These are phyloP conservation scores for Hemisphaericaspora xylanilytica DNA, from an alignment of 1,139 yeast species.

Conservation along the genomic window DNA sequence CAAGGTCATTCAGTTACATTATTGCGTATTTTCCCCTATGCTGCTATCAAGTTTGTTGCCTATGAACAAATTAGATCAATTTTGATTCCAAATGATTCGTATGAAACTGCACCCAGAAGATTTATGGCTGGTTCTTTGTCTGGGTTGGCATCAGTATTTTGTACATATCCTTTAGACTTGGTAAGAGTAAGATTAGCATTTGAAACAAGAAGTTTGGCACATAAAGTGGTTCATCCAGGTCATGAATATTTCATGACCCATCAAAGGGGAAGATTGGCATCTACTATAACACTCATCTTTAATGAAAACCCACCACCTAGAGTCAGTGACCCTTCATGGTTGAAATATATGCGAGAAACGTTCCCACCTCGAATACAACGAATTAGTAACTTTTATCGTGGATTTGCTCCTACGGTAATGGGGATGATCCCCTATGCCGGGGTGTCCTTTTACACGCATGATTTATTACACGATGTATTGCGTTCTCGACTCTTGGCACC, in stretches of 20 bases:
- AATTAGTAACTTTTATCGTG: constrained; percentile 80
- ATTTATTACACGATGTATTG: constrained; percentile 80
- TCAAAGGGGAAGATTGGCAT: constrained; percentile 53
- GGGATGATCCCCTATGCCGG: constrained; percentile 99
- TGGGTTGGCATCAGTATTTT: constrained; percentile 81
- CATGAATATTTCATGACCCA: constrained; percentile 24
- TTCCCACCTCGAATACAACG: constrained; percentile 38
- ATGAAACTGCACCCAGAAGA: constrained; percentile 80
- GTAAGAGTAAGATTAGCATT: constrained; percentile 90
- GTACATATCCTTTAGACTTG: constrained; percentile 90
- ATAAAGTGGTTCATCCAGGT: constrained; percentile 21
- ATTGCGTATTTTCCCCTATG: constrained; percentile 90
- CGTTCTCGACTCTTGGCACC: constrained; percentile 53
- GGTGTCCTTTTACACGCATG: constrained; percentile 93
- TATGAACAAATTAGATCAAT: constrained; percentile 87
- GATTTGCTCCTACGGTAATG: constrained; percentile 87
- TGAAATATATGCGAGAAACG: constrained; percentile 31
- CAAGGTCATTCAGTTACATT: constrained; percentile 96
- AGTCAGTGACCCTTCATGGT: constrained; percentile 37
- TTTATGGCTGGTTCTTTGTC: constrained; percentile 87
- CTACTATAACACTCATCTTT: constrained; percentile 57
- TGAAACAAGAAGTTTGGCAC: constrained; percentile 55
- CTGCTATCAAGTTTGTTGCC: constrained; percentile 96
- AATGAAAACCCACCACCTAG: constrained; percentile 56
- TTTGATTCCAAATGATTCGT: constrained; percentile 67